Evolutionary conservation across 2,329 filamentous ascomycete genomes (phyloP), one percentile per base, ranked within the genome.

Genomic region (Pseudogymnoascus sp.): DNA sequence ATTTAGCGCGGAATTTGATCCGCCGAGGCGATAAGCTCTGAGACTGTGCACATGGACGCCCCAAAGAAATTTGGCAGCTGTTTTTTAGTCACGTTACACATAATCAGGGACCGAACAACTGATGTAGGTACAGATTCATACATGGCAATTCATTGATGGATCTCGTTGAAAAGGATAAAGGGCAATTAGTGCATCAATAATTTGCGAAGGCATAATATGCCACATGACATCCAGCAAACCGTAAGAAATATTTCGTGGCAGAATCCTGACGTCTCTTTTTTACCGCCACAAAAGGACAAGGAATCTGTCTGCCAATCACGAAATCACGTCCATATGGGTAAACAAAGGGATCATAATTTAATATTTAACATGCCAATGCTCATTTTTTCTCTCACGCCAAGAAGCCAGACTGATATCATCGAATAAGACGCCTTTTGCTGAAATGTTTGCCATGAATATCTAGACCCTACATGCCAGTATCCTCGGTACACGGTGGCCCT

Each of bases 381-480:
- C 47, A 33, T 53, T 53, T 53, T 53, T 53, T 53, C 47, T 53
- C 47, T 53, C 47, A 53, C 47, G 47, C 47, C 47, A 53, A 53
- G 47, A 53, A 53, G 25, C 47, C 47, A 33, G 47, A 33, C 9
- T 53, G 47, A 53, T 53, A 53, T 53, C 47, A 53, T 53, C 47
- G 11, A 53, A 53, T 53, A 53, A 33, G 47, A 53, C 47, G 47
- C 47, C 47, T 53, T 53, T 50, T 53, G 47, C 47, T 33, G 47
- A 53, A 53, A 53, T 53, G 47, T 58, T n/a, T 58, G 57, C 57
- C 57, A 58, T 58, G 57, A 58, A 58, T 58, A 58, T 58, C 57
- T 58, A 58, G 37, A 39, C 47, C 47, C 47, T 53, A 53, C 47
- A 53, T 53, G 47, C 47, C 5, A 15, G n/a, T 6, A 53, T 53